Base-by-base conservation (phyloP, 164 flowering plant species). In the Umbellularia californica region DNA sequence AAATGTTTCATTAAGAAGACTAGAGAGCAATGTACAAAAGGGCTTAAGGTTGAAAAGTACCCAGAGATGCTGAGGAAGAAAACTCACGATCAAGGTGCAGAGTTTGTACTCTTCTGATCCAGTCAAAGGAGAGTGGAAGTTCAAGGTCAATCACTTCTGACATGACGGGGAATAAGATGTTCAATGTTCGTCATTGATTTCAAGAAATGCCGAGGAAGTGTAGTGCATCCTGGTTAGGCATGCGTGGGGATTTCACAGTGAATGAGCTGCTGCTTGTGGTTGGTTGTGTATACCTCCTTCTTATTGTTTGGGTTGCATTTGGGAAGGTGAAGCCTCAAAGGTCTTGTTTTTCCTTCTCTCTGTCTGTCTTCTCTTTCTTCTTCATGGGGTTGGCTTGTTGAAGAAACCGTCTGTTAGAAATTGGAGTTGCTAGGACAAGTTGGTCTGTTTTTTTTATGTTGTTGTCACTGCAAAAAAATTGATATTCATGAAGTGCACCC, bases 41-140 rank as follows among this genome's bases (percentile, higher is more conserved):
- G 76, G 23, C 87, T 88, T 1, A 86, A 81, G 78, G 83, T 91
- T 51, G 97, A 89, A 15, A 90, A 87, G 81, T 95, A 91, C 84
- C 88, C 82, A 83, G 88, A 88, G 77, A 88, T 90, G 95, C 90
- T 95, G 9, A 85, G 72, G 82, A 90, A 82, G 81, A 93, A 92
- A 77, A 87, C 94, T 2, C 87, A 84, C 80, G 99, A 90, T 7
- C 99, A 95, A 82, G 99, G 93, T 69, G 96, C 99, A 5, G 93
- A 90, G 78, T 95, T 92, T 81, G 85, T 95, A 24, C 72, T 88
- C 95, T 0, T 93, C 89, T 71, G 90, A 93, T 62, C 87, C 99
- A 0, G 55, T 85, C 13, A 86, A 90, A 73, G 99, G 99, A 58
- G 97, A 93, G 77, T 95, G 99, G 98, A 92, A 90, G 81, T 93